A percentile compares a stretch with the other conserved stretches of the same genome.
Conservation (phyloP, 192 early-diverging fungal genomes). For the Allomyces javanicus region DNA sequence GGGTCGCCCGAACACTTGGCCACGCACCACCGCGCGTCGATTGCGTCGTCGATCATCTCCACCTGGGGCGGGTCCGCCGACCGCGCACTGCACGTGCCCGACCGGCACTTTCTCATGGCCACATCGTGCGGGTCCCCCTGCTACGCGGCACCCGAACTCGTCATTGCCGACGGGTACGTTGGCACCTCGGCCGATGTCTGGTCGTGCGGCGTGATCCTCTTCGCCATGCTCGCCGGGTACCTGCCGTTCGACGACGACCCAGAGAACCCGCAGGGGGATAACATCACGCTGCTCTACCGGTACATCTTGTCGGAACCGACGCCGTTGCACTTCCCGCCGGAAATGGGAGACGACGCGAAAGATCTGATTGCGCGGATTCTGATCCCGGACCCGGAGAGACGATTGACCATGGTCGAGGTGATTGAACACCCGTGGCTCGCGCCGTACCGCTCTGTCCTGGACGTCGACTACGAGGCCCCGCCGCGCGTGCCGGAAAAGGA, state of each 20-base stretch:
- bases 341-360: conserved; percentile 50
- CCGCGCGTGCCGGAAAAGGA: background rate
- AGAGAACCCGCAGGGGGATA: conserved; percentile 72
- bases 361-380: conserved; percentile 77
- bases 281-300: conserved; percentile 64
- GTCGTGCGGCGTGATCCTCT: conserved; percentile 95
- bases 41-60: no score
- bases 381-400: conserved; percentile 62
- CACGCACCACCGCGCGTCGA: background rate
- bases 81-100: background rate
- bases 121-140: conserved; percentile 96
- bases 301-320: conserved; percentile 50
- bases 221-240: conserved; percentile 77
- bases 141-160: conserved; percentile 96
- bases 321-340: conserved; percentile 67
- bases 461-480: background rate
- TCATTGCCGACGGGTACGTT: conserved; percentile 92
- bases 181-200: conserved; percentile 94
- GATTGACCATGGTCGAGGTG: conserved; percentile 52
- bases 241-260: conserved; percentile 84
- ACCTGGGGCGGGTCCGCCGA: no score
- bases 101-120: conserved; percentile 41
- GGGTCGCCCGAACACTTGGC: background rate
- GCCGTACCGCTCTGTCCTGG: background rate
- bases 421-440: conserved; percentile 42